Conservation (phyloP, 2,329 filamentous ascomycete species). For the Colletotrichum sp. region DNA sequence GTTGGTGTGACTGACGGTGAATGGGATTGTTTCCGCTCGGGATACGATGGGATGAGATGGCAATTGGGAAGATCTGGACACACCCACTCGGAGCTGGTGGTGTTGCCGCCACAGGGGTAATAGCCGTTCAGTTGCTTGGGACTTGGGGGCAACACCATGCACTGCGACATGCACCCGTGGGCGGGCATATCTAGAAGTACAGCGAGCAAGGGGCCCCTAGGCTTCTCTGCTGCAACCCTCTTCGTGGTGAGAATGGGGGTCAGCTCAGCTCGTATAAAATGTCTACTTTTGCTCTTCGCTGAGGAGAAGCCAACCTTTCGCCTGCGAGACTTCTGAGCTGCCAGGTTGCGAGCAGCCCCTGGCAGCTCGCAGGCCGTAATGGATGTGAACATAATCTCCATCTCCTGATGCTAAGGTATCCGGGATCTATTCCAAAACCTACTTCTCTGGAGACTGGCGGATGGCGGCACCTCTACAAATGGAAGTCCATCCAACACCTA, state of each 20-base stretch:
- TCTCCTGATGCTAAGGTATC: not conserved
- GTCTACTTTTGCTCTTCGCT: not conserved
- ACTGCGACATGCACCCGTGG: not conserved
- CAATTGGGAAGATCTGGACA: not conserved
- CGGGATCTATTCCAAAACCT: not conserved
- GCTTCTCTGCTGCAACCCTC: not conserved
- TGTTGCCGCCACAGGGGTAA: conserved; percentile 2
- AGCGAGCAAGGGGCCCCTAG: not conserved
- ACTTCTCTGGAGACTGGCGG: not conserved
- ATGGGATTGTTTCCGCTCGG: conserved; percentile 17
- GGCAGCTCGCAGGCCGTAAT: not conserved
- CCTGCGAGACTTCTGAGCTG: not conserved
- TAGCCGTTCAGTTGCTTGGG: not conserved
- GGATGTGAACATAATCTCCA: not conserved
- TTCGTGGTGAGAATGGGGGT: not conserved
- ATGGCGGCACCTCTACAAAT: not conserved
- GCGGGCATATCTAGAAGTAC: not conserved
- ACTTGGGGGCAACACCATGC: not conserved
- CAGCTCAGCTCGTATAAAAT: not conserved
- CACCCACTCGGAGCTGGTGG: not conserved
- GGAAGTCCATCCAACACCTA: not conserved
- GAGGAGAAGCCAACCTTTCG: not conserved
- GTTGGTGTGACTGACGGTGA: conserved; percentile 11
- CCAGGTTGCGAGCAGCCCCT: not conserved
- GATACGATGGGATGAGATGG: conserved; percentile 14